Evolutionary conservation across 202 grass and related monocot genomes (phyloP), one percentile per base, ranked within the genome.

Genomic region (Eragrostis tef): DNA sequence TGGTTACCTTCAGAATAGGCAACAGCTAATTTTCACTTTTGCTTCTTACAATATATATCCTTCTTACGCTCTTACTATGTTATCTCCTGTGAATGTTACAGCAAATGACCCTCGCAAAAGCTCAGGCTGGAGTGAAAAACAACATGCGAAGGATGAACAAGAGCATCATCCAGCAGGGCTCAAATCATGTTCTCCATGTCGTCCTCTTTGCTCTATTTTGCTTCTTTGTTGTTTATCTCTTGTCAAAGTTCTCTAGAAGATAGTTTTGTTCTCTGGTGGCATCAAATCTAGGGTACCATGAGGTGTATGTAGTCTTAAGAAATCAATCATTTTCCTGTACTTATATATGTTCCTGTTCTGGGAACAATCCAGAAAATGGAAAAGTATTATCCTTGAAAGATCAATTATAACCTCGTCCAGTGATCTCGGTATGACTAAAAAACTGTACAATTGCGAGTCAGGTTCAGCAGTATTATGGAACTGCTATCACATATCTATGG

Each of bases 91-190:
- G 41, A 22, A 71, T 82, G 22, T 43, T 43, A 81, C 88, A 97
- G 93, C 93, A 97, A 90, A 87, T 90, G 90, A 87, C 86, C 3
- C 83, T 93, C 11, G 90, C 74, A 68, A 93, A 88, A 86, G 93
- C 93, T 29, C 93, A 91, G 64, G 88, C 93, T 54, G 90, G 83
- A 78, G 83, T 97, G 47, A 97, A 93, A 88, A 89, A 91, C 73
- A 97, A 91, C 73, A 91, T 97, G 88, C 80, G 93, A 70, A 85
- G 86, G 80, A 59, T 97, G 90, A 97, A 87, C 78, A 93, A 87
- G 79, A 93, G 86, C 59, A 91, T 97, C 57, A 89, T 93, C 64
- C 86, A 87, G 53, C 82, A 91, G 77, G 93, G 93, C 39, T 96
- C 93, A 15, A 93, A 87, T 67, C 90, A 96, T 89, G 84, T 96